A percentile compares a stretch with the other conserved stretches of the same genome.
Evolutionary conservation across 2,329 filamentous ascomycete genomes (phyloP).

Genomic region (Aphanoascus verrucosus): DNA sequence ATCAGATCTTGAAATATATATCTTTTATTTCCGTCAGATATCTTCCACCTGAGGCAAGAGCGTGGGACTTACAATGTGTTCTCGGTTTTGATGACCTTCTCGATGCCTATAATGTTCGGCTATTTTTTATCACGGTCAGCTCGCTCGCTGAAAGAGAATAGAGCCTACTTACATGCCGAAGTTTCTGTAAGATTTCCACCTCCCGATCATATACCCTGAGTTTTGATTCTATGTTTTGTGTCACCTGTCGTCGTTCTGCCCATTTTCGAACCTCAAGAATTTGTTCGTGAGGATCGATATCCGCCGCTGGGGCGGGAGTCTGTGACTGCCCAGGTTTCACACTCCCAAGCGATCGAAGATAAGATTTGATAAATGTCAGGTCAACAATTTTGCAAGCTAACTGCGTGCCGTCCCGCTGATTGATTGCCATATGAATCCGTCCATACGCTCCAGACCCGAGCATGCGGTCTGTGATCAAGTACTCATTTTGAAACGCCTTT

Average conservation of each 20-base stretch:
- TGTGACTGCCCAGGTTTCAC: neutral
- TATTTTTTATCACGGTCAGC: slow-evolving; percentile 18
- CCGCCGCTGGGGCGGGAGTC: slow-evolving; percentile 13
- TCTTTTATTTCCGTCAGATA: slow-evolving; percentile 22
- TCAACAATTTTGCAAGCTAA: slow-evolving; percentile 39
- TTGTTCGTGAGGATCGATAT: slow-evolving; percentile 16
- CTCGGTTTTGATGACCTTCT: slow-evolving; percentile 45
- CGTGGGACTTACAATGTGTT: slow-evolving; percentile 39
- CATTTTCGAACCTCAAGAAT: neutral
- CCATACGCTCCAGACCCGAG: slow-evolving; percentile 37
- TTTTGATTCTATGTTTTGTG: slow-evolving; percentile 6
- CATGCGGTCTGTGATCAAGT: slow-evolving; percentile 30
- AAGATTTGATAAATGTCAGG: slow-evolving; percentile 23
- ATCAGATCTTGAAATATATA: slow-evolving; percentile 53
- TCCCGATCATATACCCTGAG: slow-evolving; percentile 27
- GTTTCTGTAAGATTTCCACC: slow-evolving; percentile 39
- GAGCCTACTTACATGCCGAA: slow-evolving; percentile 41
- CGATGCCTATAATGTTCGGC: slow-evolving; percentile 50
- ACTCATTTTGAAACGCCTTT: slow-evolving; percentile 27
- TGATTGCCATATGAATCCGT: slow-evolving; percentile 35
- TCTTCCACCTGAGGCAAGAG: neutral
- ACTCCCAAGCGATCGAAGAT: slow-evolving; percentile 11
- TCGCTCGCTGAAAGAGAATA: neutral
- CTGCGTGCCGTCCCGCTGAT: slow-evolving; percentile 25
- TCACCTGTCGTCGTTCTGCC: neutral